Percentiles rank a stretch among this genome's conserved stretches.
phyloP scores from a whole-genome alignment of 768 basidiomycete species.

The Gloeopeniophorella convolvens region DNA sequence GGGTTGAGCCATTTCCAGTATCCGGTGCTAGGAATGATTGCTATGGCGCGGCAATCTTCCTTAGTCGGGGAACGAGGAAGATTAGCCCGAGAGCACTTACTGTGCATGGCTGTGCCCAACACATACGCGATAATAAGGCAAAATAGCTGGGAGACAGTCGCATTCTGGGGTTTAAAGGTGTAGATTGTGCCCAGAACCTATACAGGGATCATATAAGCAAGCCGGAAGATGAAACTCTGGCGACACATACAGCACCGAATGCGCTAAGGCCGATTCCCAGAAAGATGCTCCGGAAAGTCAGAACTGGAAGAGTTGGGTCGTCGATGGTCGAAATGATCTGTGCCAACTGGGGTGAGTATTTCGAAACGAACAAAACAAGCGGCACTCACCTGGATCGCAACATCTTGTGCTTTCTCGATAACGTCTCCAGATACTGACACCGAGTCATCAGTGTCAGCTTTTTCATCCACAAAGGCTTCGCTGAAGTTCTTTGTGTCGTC shows the following conservation, averaged over 20 bases:
- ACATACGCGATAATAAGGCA: conserved; percentile 51
- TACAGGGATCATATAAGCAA: conserved; percentile 1
- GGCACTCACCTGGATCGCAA: conserved; percentile 6
- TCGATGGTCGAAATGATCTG: conserved; percentile 45
- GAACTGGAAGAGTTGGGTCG: conserved; percentile 40
- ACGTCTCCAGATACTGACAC: neutral
- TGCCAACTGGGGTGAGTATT: neutral
- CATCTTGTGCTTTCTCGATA: conserved; percentile 5
- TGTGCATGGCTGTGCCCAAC: conserved; percentile 42
- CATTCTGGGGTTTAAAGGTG: conserved; percentile 39
- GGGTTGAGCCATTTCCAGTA: conserved; percentile 55
- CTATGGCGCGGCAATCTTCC: too few relatives aligned
- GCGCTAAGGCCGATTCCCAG: conserved; percentile 44
- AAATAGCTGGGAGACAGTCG: conserved; percentile 48
- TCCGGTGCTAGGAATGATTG: conserved; percentile 39
- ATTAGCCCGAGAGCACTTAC: too few relatives aligned
- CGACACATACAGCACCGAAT: conserved; percentile 32
- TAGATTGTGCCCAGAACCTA: conserved; percentile 34
- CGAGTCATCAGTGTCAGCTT: neutral
- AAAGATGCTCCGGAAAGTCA: conserved; percentile 44
- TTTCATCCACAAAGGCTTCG: neutral
- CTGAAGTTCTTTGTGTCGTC: too few relatives aligned
- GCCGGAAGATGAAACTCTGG: neutral
- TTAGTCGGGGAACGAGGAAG: too few relatives aligned
- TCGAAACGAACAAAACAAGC: neutral